Evolutionary conservation across 257 asterid genomes (phyloP).

Genomic region (Osmanthus fragrans): DNA sequence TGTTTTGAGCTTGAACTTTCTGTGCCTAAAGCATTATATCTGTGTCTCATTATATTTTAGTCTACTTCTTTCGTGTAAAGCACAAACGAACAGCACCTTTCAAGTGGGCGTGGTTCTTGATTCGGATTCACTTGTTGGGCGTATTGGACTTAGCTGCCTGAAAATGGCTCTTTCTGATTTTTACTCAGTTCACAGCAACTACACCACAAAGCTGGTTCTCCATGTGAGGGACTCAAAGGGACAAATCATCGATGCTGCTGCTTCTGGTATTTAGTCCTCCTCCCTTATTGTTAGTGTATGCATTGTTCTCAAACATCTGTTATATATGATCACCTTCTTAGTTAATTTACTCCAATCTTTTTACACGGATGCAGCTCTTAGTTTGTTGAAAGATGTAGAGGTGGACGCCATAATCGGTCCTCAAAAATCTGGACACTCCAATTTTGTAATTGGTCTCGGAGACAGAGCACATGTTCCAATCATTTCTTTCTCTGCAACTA

Average conservation of each 20-base stretch:
- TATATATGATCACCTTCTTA: no score
- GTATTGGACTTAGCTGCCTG: slow-evolving; percentile 38
- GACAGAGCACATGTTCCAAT: slow-evolving; percentile 30
- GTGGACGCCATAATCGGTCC: slow-evolving; percentile 48
- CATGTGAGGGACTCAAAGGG: slow-evolving; percentile 30
- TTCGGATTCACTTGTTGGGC: slow-evolving; percentile 29
- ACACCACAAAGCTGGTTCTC: slow-evolving; percentile 27
- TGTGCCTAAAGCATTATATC: not conserved
- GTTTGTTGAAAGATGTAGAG: slow-evolving; percentile 34
- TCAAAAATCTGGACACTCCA: slow-evolving; percentile 27
- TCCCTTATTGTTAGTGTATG: not conserved
- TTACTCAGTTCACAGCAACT: slow-evolving; percentile 23
- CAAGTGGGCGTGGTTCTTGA: slow-evolving; percentile 39
- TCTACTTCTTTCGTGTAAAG: slow-evolving; percentile 25
- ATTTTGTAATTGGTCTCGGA: slow-evolving; percentile 31
- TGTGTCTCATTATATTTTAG: slow-evolving; percentile 6
- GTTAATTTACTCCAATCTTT: no score
- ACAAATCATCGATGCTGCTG: slow-evolving; percentile 35
- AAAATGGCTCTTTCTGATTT: slow-evolving; percentile 35
- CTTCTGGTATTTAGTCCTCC: slow-evolving; percentile 27
- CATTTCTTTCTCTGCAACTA: slow-evolving; percentile 35
- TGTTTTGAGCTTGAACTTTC: slow-evolving; percentile 1
- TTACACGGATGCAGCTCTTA: not conserved
- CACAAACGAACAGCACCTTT: slow-evolving; percentile 30
- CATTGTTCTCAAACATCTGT: not conserved